Percentiles rank a stretch among this genome's conserved stretches.
These are phyloP conservation scores for Camelina laxa DNA, from an alignment of 345 rosid genomes.

Conservation along the genomic window DNA sequence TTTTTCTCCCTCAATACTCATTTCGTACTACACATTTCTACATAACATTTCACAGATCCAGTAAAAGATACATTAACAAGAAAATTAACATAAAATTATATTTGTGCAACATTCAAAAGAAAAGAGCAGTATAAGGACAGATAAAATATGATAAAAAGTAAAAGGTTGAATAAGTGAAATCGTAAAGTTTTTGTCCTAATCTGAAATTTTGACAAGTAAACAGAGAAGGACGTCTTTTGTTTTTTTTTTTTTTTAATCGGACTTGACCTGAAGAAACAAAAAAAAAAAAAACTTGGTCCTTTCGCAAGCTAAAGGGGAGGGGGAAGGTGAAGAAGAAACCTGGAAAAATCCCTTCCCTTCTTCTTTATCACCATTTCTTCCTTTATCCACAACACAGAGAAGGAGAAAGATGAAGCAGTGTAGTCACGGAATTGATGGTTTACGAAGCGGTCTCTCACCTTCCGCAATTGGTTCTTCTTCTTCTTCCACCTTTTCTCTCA, in stretches of 20 bases:
- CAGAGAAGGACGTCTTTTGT: conserved; percentile 15
- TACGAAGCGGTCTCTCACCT: conserved; percentile 46
- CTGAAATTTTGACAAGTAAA: conserved; percentile 35
- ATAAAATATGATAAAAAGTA: background rate
- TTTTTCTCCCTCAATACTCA: no score
- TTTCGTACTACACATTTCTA: no score
- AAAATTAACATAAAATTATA: no score
- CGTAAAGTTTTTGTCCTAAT: conserved; percentile 18
- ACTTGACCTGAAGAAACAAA: conserved; percentile 32
- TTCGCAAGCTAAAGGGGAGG: conserved; percentile 1
- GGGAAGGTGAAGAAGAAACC: conserved; percentile 36
- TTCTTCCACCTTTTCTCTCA: conserved; percentile 3
- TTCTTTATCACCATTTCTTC: conserved; percentile 7
- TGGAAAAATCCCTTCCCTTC: conserved; percentile 36
- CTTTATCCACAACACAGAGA: background rate
- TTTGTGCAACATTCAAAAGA: background rate
- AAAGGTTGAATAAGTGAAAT: background rate
- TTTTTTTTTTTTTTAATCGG: background rate
- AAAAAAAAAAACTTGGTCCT: background rate
- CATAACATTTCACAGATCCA: no score
- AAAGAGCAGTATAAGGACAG: background rate
- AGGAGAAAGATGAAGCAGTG: conserved; percentile 35
- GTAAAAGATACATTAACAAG: no score
- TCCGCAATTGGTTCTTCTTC: conserved; percentile 30
- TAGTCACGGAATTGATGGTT: conserved; percentile 17